Percentiles rank a stretch among this genome's conserved stretches.
Conservation (phyloP, 2,329 filamentous ascomycete genomes). For the Fusarium acutatum region DNA sequence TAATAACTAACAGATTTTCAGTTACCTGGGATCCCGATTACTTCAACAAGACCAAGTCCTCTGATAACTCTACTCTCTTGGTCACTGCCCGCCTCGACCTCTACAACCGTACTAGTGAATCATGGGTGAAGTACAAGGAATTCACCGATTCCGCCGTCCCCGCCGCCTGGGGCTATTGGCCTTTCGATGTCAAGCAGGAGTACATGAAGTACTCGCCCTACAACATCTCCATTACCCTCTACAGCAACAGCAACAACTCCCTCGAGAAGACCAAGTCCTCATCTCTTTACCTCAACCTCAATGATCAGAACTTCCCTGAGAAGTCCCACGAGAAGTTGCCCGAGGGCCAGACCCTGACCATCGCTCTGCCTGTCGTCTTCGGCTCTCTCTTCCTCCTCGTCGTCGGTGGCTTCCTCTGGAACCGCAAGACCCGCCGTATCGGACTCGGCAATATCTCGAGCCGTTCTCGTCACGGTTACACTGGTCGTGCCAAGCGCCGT, state of each 20-base stretch:
- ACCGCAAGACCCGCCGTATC: slow-evolving; percentile 60
- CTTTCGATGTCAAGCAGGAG: slow-evolving; percentile 51
- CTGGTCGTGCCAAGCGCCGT: slow-evolving; percentile 50
- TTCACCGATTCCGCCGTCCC: slow-evolving; percentile 48
- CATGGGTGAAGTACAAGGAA: slow-evolving; percentile 47
- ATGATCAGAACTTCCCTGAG: slow-evolving; percentile 47
- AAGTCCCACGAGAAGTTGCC: slow-evolving; percentile 46
- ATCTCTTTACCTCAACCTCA: slow-evolving; percentile 51
- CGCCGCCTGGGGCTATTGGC: slow-evolving; percentile 58
- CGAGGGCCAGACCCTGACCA: slow-evolving; percentile 55
- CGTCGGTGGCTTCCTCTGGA: slow-evolving; percentile 66
- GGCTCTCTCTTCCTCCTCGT: slow-evolving; percentile 57
- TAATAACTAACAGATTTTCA: slow-evolving; percentile 35
- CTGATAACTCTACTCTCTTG: slow-evolving; percentile 45
- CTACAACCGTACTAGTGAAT: slow-evolving; percentile 49
- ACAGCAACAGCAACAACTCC: slow-evolving; percentile 48
- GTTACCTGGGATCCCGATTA: slow-evolving; percentile 66
- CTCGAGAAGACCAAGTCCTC: slow-evolving; percentile 51
- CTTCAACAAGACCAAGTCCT: slow-evolving; percentile 55
- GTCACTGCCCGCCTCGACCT: slow-evolving; percentile 52
- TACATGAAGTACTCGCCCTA: slow-evolving; percentile 49
- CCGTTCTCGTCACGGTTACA: slow-evolving; percentile 55
- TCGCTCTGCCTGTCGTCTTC: slow-evolving; percentile 62
- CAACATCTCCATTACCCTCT: slow-evolving; percentile 60
- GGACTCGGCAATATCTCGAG: slow-evolving; percentile 62